Conservation (phyloP, 345 rosid genomes). For the Populus nigra region DNA sequence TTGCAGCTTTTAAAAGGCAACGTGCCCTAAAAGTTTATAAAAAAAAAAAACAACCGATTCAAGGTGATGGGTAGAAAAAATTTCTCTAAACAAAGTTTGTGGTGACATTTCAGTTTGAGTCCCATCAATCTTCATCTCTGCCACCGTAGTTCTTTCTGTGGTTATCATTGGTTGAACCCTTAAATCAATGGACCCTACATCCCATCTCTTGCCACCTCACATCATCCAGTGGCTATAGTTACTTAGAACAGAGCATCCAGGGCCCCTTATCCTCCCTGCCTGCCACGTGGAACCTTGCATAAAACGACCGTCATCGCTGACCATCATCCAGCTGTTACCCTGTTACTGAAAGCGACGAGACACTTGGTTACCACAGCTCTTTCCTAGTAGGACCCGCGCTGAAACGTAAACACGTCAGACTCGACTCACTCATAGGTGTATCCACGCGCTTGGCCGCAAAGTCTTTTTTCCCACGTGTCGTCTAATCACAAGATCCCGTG, state of each 20-base stretch:
- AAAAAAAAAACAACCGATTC: no score
- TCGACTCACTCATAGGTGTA: constrained; percentile 32
- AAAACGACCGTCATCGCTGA: constrained; percentile 25
- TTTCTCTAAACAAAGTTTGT: no score
- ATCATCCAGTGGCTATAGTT: not conserved
- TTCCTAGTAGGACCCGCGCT: constrained; percentile 29
- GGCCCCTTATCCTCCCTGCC: not conserved
- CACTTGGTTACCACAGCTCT: not conserved
- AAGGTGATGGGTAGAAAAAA: no score
- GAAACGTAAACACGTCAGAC: constrained; percentile 45
- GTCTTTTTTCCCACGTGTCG: constrained; percentile 36
- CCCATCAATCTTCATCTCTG: not conserved
- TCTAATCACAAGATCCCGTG: constrained; percentile 10
- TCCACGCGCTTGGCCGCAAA: constrained; percentile 24
- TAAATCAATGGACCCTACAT: not conserved
- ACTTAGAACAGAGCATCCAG: not conserved
- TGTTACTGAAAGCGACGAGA: constrained; percentile 38
- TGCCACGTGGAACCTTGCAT: constrained; percentile 26
- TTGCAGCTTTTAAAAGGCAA: no score
- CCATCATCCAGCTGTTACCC: constrained; percentile 30
- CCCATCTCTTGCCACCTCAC: not conserved
- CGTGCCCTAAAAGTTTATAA: no score
- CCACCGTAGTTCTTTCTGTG: not conserved
- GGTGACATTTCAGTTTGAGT: not conserved
- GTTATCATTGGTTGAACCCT: not conserved